phyloP scores from a whole-genome alignment of 345 rosid species.

The Moringa oleifera region DNA sequence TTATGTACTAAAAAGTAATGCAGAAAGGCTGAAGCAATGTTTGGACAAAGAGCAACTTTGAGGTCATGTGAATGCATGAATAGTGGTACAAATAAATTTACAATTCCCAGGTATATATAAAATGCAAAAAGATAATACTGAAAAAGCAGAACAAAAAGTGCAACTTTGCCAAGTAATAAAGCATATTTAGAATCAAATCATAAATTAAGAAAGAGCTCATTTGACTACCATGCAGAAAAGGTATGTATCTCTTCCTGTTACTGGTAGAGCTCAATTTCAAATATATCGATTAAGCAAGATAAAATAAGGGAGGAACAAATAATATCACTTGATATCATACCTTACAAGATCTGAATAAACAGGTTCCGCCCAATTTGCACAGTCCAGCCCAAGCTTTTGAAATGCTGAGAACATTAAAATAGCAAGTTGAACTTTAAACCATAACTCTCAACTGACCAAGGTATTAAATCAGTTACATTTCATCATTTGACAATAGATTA shows the following conservation, averaged over 20 bases:
- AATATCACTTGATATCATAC: conserved; percentile 27
- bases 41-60: too few species aligned
- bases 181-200: neutral
- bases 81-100: too few species aligned
- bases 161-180: neutral
- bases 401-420: conserved; percentile 47
- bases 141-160: too few species aligned
- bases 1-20: too few species aligned
- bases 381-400: conserved; percentile 90
- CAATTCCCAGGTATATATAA: too few species aligned
- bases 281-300: neutral
- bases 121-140: too few species aligned
- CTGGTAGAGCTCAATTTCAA: too few species aligned
- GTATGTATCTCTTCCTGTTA: too few species aligned
- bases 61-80: too few species aligned
- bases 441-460: conserved; percentile 11
- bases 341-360: conserved; percentile 72
- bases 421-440: conserved; percentile 13
- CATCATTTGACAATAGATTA: conserved; percentile 11
- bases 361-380: conserved; percentile 92
- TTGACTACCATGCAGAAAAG: neutral
- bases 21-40: neutral
- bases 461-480: conserved; percentile 7
- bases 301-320: neutral
- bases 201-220: neutral